Evolutionary conservation across 495 filamentous ascomycete genomes (phyloP).

Genomic region (Aspergillus wentii): DNA sequence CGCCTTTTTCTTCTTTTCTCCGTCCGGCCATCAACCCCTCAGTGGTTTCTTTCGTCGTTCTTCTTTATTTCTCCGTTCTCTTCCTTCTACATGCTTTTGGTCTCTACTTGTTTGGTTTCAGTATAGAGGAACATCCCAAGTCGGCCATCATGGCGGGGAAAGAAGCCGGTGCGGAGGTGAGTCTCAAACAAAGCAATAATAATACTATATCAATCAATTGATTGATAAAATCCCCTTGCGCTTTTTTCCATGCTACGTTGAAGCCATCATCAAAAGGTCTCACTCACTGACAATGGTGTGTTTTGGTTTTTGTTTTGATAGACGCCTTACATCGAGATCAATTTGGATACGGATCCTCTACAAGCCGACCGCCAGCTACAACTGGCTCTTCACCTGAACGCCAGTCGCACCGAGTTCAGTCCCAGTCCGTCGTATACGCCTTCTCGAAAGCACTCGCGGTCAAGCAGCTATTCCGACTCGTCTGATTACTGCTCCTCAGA

Average conservation of each 20-base stretch:
- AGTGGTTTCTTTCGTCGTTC: constrained; percentile 5
- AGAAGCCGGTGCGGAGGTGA: too few relatives aligned
- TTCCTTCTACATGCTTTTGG: not conserved
- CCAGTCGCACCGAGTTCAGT: constrained; percentile 9
- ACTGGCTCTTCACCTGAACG: constrained; percentile 15
- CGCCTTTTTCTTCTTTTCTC: too few relatives aligned
- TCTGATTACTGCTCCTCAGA: constrained; percentile 24
- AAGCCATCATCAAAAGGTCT: too few relatives aligned
- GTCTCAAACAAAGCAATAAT: too few relatives aligned
- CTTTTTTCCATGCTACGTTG: too few relatives aligned
- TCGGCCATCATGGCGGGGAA: too few relatives aligned
- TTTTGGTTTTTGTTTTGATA: too few relatives aligned
- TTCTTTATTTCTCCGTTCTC: not conserved
- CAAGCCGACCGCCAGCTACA: constrained; percentile 20
- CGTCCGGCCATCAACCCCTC: too few relatives aligned
- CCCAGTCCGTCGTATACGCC: constrained; percentile 16
- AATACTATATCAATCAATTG: too few relatives aligned
- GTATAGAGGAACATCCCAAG: too few relatives aligned
- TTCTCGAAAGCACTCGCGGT: constrained; percentile 31
- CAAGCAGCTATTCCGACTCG: constrained; percentile 11
- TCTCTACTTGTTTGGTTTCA: not conserved
- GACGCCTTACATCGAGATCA: constrained; percentile 6
- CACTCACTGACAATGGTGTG: constrained; percentile 1
- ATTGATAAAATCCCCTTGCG: too few relatives aligned
- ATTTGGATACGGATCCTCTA: constrained; percentile 7